Conservation (phyloP, 495 filamentous ascomycete genomes). For the Baudoinia panamericana region DNA sequence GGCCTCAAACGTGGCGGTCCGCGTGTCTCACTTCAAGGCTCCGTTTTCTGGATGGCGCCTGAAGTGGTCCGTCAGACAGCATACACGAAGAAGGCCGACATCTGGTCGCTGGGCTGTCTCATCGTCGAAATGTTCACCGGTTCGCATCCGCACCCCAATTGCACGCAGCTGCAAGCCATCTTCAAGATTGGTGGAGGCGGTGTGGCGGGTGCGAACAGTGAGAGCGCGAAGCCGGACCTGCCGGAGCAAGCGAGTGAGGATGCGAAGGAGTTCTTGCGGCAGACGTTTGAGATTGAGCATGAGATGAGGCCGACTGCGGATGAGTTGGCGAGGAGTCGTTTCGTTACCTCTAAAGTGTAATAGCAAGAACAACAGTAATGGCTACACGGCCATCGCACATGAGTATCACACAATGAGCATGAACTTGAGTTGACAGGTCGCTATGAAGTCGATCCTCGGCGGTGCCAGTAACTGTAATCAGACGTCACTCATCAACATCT, state of each 20-base stretch:
- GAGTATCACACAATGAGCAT: too few relatives aligned
- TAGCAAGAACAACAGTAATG: too few relatives aligned
- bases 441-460: too few relatives aligned
- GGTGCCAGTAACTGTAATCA: too few relatives aligned
- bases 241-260: conserved; percentile 76
- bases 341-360: too few relatives aligned
- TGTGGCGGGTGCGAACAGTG: background rate
- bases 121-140: conserved; percentile 99
- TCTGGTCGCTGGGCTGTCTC: conserved; percentile 93
- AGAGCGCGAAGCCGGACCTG: conserved; percentile 68
- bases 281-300: conserved; percentile 92
- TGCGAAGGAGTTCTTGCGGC: conserved; percentile 68
- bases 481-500: too few relatives aligned
- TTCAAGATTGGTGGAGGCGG: conserved; percentile 85
- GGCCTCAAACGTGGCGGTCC: conserved; percentile 52
- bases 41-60: conserved; percentile 99
- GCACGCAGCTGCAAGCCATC: conserved; percentile 92
- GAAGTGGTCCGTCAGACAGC: conserved; percentile 96
- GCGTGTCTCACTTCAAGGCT: conserved; percentile 87
- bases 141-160: conserved; percentile 90
- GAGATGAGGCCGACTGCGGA: conserved; percentile 83
- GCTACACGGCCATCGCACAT: too few relatives aligned
- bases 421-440: too few relatives aligned
- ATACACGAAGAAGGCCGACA: conserved; percentile 98
- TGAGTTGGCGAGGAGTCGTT: conserved; percentile 47